Conservation (phyloP, 2,329 filamentous ascomycete genomes). For the Acrodontium crateriforme region DNA sequence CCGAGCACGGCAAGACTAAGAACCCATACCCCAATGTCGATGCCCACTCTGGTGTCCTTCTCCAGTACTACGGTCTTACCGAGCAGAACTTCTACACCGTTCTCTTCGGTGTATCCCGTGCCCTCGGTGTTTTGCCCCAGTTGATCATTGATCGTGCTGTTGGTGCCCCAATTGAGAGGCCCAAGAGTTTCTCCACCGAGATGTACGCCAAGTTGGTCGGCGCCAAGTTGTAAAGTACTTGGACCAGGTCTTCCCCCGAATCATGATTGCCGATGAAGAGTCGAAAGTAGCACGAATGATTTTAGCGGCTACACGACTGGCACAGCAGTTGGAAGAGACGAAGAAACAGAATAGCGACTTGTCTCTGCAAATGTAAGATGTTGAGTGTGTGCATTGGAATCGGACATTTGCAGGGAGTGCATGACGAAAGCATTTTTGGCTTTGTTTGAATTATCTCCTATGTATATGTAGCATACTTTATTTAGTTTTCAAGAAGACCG, state of each 20-base stretch:
- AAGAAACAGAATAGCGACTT: too few relatives aligned
- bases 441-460: too few relatives aligned
- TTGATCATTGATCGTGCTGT: constrained; percentile 98
- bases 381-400: too few relatives aligned
- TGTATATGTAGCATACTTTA: too few relatives aligned
- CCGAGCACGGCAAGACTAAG: constrained; percentile 99
- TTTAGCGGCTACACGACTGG: too few relatives aligned
- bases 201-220: constrained; percentile 87
- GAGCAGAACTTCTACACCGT: constrained; percentile 99
- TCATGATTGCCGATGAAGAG: too few relatives aligned
- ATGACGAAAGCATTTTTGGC: too few relatives aligned
- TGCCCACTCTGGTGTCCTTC: constrained; percentile 95
- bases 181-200: constrained; percentile 97
- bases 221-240: constrained; percentile 65
- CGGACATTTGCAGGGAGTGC: too few relatives aligned
- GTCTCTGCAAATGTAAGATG: too few relatives aligned
- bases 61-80: constrained; percentile 98
- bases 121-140: constrained; percentile 96
- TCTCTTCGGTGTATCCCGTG: constrained; percentile 95
- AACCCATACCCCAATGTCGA: constrained; percentile 99
- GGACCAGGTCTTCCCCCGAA: constrained; percentile 5
- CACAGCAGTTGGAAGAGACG: too few relatives aligned
- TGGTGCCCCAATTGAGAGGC: constrained; percentile 92
- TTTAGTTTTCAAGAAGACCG: too few relatives aligned
- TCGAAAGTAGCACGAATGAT: too few relatives aligned